Evolutionary conservation across 2,329 filamentous ascomycete genomes (phyloP).

Genomic region (Fusarium globosum): DNA sequence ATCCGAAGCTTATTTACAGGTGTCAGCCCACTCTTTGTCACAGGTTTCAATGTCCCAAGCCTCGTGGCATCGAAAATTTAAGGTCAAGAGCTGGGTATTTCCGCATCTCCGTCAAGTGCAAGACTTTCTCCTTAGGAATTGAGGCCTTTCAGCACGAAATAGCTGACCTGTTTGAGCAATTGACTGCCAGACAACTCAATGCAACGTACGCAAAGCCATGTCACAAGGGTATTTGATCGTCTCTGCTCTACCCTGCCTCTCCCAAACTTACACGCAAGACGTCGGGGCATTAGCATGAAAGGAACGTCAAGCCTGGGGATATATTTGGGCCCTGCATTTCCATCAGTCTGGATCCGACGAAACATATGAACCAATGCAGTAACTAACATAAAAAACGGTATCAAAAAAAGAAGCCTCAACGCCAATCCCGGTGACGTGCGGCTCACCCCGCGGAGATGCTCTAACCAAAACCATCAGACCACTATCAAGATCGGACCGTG

Average conservation of each 20-base stretch:
- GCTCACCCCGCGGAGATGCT: slow-evolving; percentile 42
- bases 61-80: slow-evolving; percentile 28
- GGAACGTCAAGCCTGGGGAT: neutral
- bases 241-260: neutral
- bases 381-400: neutral
- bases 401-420: slow-evolving; percentile 15
- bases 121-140: neutral
- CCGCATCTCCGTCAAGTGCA: slow-evolving; percentile 42
- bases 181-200: slow-evolving; percentile 6
- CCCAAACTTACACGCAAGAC: slow-evolving; percentile 8
- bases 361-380: slow-evolving; percentile 12
- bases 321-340: slow-evolving; percentile 15
- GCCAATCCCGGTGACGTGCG: neutral
- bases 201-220: neutral
- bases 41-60: slow-evolving; percentile 21
- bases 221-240: neutral
- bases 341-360: slow-evolving; percentile 10
- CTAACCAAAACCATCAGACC: slow-evolving; percentile 39
- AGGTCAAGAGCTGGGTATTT: slow-evolving; percentile 31
- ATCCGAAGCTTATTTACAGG: slow-evolving; percentile 29
- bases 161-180: neutral
- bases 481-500: slow-evolving; percentile 30
- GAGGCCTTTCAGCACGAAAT: neutral
- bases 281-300: slow-evolving; percentile 1
- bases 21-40: slow-evolving; percentile 46